Evolutionary conservation across 1,284 basidiomycete genomes (phyloP).

Genomic region (Psilocybe mexicana): DNA sequence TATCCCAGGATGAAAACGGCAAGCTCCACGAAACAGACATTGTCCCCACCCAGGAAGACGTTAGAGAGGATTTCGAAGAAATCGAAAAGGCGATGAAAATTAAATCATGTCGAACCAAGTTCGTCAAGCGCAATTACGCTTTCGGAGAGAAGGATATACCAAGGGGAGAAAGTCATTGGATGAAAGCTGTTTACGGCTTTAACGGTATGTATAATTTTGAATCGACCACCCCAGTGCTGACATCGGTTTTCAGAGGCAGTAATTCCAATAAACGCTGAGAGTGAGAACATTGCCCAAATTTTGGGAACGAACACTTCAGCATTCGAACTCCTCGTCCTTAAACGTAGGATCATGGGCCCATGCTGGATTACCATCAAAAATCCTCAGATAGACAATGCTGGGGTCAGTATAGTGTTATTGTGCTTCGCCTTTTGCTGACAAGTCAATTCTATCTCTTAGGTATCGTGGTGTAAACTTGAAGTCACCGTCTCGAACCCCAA

Average conservation of each 20-base stretch:
- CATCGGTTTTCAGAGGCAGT: constrained; percentile 43
- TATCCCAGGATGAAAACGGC: constrained; percentile 61
- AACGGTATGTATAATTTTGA: constrained; percentile 51
- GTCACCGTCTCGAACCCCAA: constrained; percentile 86
- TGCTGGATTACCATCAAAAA: constrained; percentile 93
- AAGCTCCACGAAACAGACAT: constrained; percentile 74
- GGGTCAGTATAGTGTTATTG: constrained; percentile 50
- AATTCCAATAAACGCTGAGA: constrained; percentile 72
- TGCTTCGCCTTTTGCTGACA: neutral
- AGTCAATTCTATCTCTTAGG: constrained; percentile 41
- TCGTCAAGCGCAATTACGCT: constrained; percentile 90
- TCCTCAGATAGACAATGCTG: constrained; percentile 71
- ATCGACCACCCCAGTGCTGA: neutral
- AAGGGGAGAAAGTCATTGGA: constrained; percentile 80
- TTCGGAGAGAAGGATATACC: constrained; percentile 90
- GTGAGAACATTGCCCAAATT: constrained; percentile 84
- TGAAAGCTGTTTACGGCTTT: constrained; percentile 91
- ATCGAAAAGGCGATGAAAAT: constrained; percentile 76
- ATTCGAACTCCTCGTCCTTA: constrained; percentile 94
- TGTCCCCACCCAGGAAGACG: constrained; percentile 66
- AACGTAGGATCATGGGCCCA: constrained; percentile 98
- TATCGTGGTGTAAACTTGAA: constrained; percentile 96
- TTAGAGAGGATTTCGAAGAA: constrained; percentile 85
- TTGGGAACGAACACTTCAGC: constrained; percentile 94
- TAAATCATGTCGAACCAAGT: constrained; percentile 79